These are phyloP conservation scores for Scheffersomyces segobiensis DNA, from an alignment of 1,139 yeast genomes.

Conservation along the genomic window DNA sequence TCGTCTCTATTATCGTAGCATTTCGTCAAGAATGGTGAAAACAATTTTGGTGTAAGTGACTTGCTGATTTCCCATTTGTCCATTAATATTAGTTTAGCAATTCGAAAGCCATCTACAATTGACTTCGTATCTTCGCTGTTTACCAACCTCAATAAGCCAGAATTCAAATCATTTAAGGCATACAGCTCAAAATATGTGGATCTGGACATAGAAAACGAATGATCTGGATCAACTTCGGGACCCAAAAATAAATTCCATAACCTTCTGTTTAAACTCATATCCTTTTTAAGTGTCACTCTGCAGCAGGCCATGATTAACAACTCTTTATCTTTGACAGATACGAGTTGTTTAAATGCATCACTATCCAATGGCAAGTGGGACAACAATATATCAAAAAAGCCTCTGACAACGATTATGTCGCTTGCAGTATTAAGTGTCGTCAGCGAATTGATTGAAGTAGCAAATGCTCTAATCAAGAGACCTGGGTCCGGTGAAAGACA, in stretches of 20 bases:
- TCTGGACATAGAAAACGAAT: constrained; percentile 22
- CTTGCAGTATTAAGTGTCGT: constrained; percentile 35
- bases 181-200: constrained; percentile 57
- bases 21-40: constrained; percentile 59
- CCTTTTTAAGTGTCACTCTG: constrained; percentile 70
- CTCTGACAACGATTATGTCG: constrained; percentile 77
- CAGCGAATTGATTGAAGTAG: constrained; percentile 56
- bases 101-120: constrained; percentile 55
- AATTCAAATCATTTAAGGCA: constrained; percentile 52
- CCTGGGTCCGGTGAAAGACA: constrained; percentile 79
- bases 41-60: constrained; percentile 64
- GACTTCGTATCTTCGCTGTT: constrained; percentile 28
- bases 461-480: constrained; percentile 69
- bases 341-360: constrained; percentile 49
- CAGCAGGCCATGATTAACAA: constrained; percentile 64
- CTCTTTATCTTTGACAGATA: constrained; percentile 55
- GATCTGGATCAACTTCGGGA: constrained; percentile 43
- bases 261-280: constrained; percentile 91
- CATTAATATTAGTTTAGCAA: constrained; percentile 66
- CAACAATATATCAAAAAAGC: constrained; percentile 79
- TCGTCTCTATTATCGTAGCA: constrained; percentile 24
- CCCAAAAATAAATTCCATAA: constrained; percentile 93
- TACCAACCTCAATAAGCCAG: constrained; percentile 55
- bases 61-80: constrained; percentile 95
- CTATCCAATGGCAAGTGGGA: constrained; percentile 67